A percentile compares a stretch with the other conserved stretches of the same genome.
Evolutionary conservation across 2,329 filamentous ascomycete species (phyloP).

Genomic region (Botrytis deweyae): DNA sequence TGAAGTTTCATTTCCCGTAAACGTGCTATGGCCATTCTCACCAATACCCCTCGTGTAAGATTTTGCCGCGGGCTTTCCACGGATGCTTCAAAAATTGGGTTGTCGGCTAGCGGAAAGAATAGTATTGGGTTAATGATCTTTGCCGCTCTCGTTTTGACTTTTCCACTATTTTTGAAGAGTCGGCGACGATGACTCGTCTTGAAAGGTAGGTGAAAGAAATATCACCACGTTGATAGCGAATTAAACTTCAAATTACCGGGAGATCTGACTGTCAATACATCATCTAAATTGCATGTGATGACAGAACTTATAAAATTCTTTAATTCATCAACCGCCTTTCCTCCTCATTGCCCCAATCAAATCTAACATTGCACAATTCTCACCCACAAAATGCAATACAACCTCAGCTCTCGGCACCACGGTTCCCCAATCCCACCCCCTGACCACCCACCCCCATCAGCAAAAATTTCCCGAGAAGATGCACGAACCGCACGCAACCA

Average conservation of each 20-base stretch:
- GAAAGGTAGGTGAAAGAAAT: not conserved
- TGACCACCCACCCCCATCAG: slow-evolving; percentile 3
- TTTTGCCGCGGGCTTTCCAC: not conserved
- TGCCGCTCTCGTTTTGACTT: not conserved
- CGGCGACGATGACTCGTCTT: not conserved
- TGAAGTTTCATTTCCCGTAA: not conserved
- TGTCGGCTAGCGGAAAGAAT: not conserved
- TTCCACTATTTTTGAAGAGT: not conserved
- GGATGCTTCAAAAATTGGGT: not conserved
- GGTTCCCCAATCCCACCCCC: not conserved
- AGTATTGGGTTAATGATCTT: not conserved
- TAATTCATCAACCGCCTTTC: not conserved
- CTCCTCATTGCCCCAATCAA: not conserved
- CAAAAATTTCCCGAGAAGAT: slow-evolving; percentile 1
- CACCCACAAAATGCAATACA: not conserved
- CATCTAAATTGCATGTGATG: not conserved
- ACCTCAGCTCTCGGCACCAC: not conserved
- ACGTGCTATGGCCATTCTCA: not conserved
- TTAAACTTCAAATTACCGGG: not conserved
- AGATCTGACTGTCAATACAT: not conserved
- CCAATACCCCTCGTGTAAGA: not conserved
- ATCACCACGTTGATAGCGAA: not conserved
- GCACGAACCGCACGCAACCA: not conserved
- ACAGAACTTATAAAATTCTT: not conserved
- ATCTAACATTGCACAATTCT: not conserved